Percentiles rank a stretch among this genome's conserved stretches.
Evolutionary conservation across 169 alveolate genomes (phyloP).

Genomic region (Cryptosporidium bovis): DNA sequence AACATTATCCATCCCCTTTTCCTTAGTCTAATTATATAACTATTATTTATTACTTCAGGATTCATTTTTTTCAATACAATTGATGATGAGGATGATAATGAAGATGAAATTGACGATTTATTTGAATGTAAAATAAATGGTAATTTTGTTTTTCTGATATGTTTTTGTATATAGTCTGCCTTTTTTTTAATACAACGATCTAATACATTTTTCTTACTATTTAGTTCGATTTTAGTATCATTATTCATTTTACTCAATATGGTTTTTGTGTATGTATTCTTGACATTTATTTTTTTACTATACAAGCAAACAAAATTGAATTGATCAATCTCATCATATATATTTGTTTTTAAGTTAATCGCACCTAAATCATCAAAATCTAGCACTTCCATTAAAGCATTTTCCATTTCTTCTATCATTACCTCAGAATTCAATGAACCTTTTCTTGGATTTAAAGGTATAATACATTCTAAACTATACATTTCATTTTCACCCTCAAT

Average conservation of each 20-base stretch:
- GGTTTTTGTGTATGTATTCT: background rate
- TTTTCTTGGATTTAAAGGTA: conserved; percentile 1
- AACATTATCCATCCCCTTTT: conserved; percentile 61
- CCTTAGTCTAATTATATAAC: conserved; percentile 8
- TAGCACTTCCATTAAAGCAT: too few relatives aligned
- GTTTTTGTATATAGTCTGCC: background rate
- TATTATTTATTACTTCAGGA: conserved; percentile 1
- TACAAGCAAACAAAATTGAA: background rate
- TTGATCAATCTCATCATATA: background rate
- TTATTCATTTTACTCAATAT: background rate
- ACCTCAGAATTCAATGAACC: background rate
- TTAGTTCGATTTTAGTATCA: background rate
- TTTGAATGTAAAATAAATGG: background rate
- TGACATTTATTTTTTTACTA: conserved; percentile 10
- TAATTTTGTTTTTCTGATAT: background rate
- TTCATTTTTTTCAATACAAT: background rate
- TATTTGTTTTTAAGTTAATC: background rate
- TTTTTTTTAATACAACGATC: background rate
- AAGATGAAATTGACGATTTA: conserved; percentile 14
- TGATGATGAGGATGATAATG: conserved; percentile 32
- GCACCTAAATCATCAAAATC: too few relatives aligned
- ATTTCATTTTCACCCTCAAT: background rate
- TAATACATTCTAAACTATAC: conserved; percentile 1
- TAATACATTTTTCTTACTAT: background rate
- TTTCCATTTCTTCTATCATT: too few relatives aligned